Conservation (phyloP, 768 basidiomycete genomes). For the Cubamyces lactineus region DNA sequence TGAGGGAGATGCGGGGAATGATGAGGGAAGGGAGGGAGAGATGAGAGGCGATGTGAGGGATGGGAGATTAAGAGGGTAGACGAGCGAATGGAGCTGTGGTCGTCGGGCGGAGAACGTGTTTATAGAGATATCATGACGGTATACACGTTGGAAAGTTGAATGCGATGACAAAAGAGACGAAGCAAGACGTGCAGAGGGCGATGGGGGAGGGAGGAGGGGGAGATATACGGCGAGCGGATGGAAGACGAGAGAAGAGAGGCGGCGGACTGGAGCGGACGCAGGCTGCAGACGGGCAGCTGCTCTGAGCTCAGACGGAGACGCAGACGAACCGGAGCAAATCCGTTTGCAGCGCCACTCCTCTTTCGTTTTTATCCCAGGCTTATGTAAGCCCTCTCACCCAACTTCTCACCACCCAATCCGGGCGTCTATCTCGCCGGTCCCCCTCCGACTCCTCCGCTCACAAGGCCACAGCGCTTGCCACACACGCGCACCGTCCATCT, state of each 20-base stretch:
- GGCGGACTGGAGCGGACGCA: conserved; percentile 16
- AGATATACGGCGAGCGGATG: neutral
- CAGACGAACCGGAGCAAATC: conserved; percentile 30
- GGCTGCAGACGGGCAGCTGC: conserved; percentile 9
- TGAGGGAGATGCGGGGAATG: conserved; percentile 24
- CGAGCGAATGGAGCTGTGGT: conserved; percentile 20
- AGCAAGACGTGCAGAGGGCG: conserved; percentile 28
- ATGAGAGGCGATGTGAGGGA: conserved; percentile 24
- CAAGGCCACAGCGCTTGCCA: too few species aligned
- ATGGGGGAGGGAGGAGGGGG: neutral
- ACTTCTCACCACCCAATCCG: neutral
- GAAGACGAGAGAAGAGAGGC: conserved; percentile 12
- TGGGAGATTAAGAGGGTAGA: conserved; percentile 15
- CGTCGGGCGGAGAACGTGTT: conserved; percentile 31
- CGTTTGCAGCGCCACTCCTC: conserved; percentile 25
- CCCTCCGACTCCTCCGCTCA: conserved; percentile 3
- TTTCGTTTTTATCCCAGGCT: conserved; percentile 27
- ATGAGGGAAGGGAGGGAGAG: conserved; percentile 12
- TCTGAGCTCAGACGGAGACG: neutral
- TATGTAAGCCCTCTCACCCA: conserved; percentile 20
- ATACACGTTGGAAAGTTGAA: conserved; percentile 32
- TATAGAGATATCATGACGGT: conserved; percentile 44
- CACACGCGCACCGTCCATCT: too few species aligned
- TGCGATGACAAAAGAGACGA: conserved; percentile 20
- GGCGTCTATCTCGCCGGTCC: conserved; percentile 3